Conservation (phyloP, 176 grass and related monocot genomes). For the Hordeum vulgare region DNA sequence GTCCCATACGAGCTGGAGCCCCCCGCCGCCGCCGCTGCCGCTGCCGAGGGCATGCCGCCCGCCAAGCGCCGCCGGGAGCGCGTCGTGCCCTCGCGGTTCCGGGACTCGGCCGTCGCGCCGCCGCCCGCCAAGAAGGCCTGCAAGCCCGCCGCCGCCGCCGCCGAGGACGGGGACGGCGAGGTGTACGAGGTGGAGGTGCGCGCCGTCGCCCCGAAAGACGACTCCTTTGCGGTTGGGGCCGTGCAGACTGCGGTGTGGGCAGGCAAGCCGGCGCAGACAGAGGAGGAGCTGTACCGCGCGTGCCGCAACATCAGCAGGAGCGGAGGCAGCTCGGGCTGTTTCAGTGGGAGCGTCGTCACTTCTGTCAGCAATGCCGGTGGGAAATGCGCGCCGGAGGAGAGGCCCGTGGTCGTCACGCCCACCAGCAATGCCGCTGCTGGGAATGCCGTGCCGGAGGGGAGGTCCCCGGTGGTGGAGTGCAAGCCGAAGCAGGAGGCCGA, state of each 20-base stretch:
- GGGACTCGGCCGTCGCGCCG: constrained; percentile 13
- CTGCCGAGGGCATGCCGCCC: constrained; percentile 2
- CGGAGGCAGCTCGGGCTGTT: not conserved
- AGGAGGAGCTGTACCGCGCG: constrained; percentile 31
- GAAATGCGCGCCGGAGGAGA: not conserved
- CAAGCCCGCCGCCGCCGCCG: not conserved
- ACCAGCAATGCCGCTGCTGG: not conserved
- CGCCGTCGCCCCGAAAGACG: constrained; percentile 11
- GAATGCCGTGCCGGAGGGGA: not conserved
- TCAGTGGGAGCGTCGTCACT: constrained; percentile 41
- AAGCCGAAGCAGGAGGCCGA: constrained; percentile 32
- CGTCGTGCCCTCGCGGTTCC: constrained; percentile 51
- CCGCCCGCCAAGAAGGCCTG: constrained; percentile 14
- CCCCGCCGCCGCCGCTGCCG: constrained; percentile 2
- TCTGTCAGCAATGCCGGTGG: constrained; percentile 27
- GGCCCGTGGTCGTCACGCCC: too few relatives aligned
- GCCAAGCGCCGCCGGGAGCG: constrained; percentile 48
- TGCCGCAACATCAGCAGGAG: constrained; percentile 37
- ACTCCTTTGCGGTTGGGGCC: constrained; percentile 24
- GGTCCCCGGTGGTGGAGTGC: constrained; percentile 26
- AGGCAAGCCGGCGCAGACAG: not conserved
- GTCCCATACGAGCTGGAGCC: constrained; percentile 9
- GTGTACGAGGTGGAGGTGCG: constrained; percentile 26
- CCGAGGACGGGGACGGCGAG: constrained; percentile 6
- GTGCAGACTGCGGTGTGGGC: constrained; percentile 18